phyloP scores from a whole-genome alignment of 768 basidiomycete genomes.

The Phanerochaete sordida region DNA sequence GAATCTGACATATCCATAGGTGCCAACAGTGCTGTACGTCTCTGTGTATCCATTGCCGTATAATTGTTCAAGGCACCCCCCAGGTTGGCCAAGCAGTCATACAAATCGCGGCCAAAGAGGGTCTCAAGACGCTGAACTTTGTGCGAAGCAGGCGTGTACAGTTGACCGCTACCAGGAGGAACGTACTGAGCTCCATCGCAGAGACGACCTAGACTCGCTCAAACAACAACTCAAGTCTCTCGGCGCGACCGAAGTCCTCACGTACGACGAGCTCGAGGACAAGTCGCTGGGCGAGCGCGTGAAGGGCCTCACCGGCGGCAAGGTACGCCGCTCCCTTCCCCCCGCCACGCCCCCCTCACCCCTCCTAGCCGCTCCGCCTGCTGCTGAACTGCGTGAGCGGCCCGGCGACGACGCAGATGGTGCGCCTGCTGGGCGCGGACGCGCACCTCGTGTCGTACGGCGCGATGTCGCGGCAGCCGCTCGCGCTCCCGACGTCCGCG shows the following conservation, averaged over 20 bases:
- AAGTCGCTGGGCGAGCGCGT: slow-evolving; percentile 49
- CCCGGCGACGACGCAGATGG: slow-evolving; percentile 64
- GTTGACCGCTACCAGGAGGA: neutral
- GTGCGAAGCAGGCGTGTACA: slow-evolving; percentile 61
- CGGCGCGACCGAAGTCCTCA: slow-evolving; percentile 75
- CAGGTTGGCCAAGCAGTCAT: slow-evolving; percentile 85
- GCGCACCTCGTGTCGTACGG: slow-evolving; percentile 85
- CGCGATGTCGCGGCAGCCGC: slow-evolving; percentile 83
- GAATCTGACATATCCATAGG: slow-evolving; percentile 10
- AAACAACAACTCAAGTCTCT: slow-evolving; percentile 49
- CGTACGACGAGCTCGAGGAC: slow-evolving; percentile 71
- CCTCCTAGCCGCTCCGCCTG: slow-evolving; percentile 34
- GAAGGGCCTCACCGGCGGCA: slow-evolving; percentile 61
- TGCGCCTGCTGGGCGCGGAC: slow-evolving; percentile 58
- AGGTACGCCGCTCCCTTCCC: slow-evolving; percentile 33
- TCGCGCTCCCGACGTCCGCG: slow-evolving; percentile 70
- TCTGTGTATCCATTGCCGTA: neutral
- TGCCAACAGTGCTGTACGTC: slow-evolving; percentile 68
- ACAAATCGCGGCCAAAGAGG: slow-evolving; percentile 72
- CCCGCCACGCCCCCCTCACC: neutral
- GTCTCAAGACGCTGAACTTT: slow-evolving; percentile 78
- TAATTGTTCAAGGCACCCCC: neutral
- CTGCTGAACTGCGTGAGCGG: slow-evolving; percentile 65
- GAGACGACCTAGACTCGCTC: slow-evolving; percentile 50
- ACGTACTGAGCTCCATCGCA: slow-evolving; percentile 20